phyloP scores from a whole-genome alignment of 1,284 basidiomycete species.

The Rhodotorula sp. region DNA sequence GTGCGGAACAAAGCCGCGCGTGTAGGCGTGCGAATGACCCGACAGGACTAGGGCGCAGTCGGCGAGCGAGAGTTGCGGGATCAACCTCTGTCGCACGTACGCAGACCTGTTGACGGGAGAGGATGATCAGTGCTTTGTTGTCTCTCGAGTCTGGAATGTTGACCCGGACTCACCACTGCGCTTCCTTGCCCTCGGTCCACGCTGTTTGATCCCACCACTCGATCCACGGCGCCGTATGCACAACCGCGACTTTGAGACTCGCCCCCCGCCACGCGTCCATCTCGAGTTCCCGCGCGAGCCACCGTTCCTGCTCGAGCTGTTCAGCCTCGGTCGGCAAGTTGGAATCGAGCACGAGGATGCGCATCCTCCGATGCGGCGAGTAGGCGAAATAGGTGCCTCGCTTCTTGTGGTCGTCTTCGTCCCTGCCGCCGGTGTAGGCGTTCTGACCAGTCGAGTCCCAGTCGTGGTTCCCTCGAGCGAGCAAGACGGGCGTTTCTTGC shows the following conservation, averaged over 20 bases:
- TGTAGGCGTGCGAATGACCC: constrained; percentile 43
- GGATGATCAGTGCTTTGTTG: background rate
- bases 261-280: constrained; percentile 37
- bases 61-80: constrained; percentile 31
- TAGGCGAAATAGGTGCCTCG: constrained; percentile 38
- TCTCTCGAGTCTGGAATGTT: too few relatives aligned
- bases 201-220: constrained; percentile 41
- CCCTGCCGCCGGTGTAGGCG: constrained; percentile 37
- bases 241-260: constrained; percentile 39
- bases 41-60: constrained; percentile 36
- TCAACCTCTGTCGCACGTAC: constrained; percentile 39
- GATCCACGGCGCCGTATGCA: constrained; percentile 43
- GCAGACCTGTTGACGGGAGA: constrained; percentile 22
- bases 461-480: constrained; percentile 43
- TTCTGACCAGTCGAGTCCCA: constrained; percentile 41
- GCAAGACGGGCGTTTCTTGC: constrained; percentile 35
- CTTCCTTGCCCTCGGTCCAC: constrained; percentile 39
- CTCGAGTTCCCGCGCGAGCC: constrained; percentile 40
- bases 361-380: constrained; percentile 38
- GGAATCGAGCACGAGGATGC: constrained; percentile 42
- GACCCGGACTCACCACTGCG: constrained; percentile 32
- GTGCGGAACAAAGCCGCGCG: constrained; percentile 39
- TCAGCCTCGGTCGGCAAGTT: constrained; percentile 37
- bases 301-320: constrained; percentile 41
- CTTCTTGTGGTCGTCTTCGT: background rate